phyloP scores from a whole-genome alignment of 2,329 filamentous ascomycete species.

The Lecanicillium sp. region DNA sequence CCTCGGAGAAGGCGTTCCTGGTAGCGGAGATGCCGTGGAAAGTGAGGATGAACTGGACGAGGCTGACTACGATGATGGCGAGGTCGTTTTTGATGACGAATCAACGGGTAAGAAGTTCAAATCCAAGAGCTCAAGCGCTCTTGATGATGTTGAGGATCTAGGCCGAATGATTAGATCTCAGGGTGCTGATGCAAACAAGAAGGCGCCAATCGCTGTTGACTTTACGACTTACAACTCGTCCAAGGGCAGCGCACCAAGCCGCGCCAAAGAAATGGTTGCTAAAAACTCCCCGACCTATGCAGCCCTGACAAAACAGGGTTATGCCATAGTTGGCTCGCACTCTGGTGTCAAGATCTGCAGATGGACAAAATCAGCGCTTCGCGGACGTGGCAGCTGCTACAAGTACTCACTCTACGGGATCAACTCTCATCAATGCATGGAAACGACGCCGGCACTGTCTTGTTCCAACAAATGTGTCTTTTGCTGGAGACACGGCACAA shows the following conservation, averaged over 20 bases:
- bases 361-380: slow-evolving; percentile 95
- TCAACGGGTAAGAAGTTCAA: slow-evolving; percentile 34
- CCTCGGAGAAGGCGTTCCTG: slow-evolving; percentile 58
- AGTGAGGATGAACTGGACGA: slow-evolving; percentile 69
- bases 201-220: slow-evolving; percentile 64
- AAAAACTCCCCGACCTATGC: slow-evolving; percentile 81
- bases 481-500: slow-evolving; percentile 97
- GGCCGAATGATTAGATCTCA: slow-evolving; percentile 53
- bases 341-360: slow-evolving; percentile 96
- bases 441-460: slow-evolving; percentile 88
- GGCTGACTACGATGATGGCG: slow-evolving; percentile 49
- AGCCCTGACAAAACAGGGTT: slow-evolving; percentile 90
- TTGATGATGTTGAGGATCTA: slow-evolving; percentile 82
- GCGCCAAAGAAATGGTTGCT: slow-evolving; percentile 89
- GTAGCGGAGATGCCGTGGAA: slow-evolving; percentile 76
- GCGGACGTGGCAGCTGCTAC: slow-evolving; percentile 91
- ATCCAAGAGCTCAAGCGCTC: slow-evolving; percentile 24
- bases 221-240: slow-evolving; percentile 65
- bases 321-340: slow-evolving; percentile 89
- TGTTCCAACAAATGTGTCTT: slow-evolving; percentile 99
- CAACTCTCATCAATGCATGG: slow-evolving; percentile 94
- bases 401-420: slow-evolving; percentile 98
- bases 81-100: slow-evolving; percentile 36
- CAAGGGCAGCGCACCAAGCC: slow-evolving; percentile 30
- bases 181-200: slow-evolving; percentile 24